Evolutionary conservation across 2,329 filamentous ascomycete genomes (phyloP).

Genomic region (Aureobasidium musti): DNA sequence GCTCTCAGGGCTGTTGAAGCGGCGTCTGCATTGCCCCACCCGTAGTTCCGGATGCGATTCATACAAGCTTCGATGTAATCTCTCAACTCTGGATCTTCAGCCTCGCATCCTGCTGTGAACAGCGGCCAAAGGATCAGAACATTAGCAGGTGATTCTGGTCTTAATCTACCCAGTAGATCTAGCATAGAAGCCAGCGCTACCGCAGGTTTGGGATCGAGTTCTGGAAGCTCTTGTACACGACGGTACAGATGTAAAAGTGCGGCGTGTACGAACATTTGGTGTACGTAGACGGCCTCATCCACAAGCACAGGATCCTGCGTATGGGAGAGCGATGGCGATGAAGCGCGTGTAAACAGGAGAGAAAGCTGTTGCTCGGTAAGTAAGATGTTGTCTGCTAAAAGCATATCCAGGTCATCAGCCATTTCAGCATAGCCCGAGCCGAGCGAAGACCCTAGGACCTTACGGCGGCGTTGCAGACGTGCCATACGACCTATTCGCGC

Average conservation of each 20-base stretch:
- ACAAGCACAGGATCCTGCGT: slow-evolving; percentile 4
- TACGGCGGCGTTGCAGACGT: slow-evolving; percentile 18
- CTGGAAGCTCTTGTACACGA: slow-evolving; percentile 18
- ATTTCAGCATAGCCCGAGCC: slow-evolving; percentile 14
- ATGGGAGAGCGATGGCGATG: slow-evolving; percentile 11
- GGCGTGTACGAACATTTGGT: slow-evolving; percentile 24
- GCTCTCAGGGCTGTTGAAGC: slow-evolving; percentile 2
- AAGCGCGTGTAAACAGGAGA: slow-evolving; percentile 6
- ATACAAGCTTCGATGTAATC: slow-evolving; percentile 15
- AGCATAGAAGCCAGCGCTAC: slow-evolving; percentile 13
- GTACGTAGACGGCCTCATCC: neutral
- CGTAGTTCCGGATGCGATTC: slow-evolving; percentile 7
- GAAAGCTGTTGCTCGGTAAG: slow-evolving; percentile 23
- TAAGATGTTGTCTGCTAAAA: slow-evolving; percentile 20
- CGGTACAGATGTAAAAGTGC: slow-evolving; percentile 19
- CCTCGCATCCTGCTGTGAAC: slow-evolving; percentile 28
- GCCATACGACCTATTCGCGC: slow-evolving; percentile 27
- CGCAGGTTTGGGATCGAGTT: slow-evolving; percentile 17
- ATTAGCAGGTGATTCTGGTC: slow-evolving; percentile 24
- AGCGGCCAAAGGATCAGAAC: slow-evolving; percentile 25
- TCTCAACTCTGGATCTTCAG: slow-evolving; percentile 12
- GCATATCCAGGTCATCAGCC: slow-evolving; percentile 20
- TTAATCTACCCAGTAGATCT: neutral
- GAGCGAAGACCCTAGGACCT: neutral
- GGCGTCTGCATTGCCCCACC: slow-evolving; percentile 23